Percentiles rank a stretch among this genome's conserved stretches.
Evolutionary conservation across 2,329 filamentous ascomycete species (phyloP).

Genomic region (Hypoxylon sp.): DNA sequence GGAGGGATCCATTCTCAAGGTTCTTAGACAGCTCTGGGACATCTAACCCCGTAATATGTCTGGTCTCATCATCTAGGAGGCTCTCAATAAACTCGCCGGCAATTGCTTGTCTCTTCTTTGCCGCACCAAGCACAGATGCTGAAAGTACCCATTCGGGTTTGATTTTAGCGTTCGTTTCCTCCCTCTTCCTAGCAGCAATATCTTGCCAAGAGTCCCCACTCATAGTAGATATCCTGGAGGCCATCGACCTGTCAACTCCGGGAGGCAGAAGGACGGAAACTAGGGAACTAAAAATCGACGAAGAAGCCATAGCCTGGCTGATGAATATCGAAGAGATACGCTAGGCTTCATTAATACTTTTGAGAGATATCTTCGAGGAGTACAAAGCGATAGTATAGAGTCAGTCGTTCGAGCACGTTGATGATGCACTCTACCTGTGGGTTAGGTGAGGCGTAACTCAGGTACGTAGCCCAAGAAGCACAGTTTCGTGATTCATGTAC

Average conservation of each 20-base stretch:
- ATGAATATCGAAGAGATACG: too few species aligned
- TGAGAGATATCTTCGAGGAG: too few species aligned
- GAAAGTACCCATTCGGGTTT: slow-evolving; percentile 15
- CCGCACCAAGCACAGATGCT: neutral
- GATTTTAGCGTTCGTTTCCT: slow-evolving; percentile 10
- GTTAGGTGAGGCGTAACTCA: too few species aligned
- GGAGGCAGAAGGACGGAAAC: neutral
- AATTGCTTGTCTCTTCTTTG: neutral
- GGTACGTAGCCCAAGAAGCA: too few species aligned
- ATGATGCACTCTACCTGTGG: too few species aligned
- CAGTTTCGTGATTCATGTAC: neutral
- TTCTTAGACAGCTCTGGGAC: neutral
- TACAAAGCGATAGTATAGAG: too few species aligned
- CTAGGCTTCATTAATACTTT: too few species aligned
- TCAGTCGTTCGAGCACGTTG: too few species aligned
- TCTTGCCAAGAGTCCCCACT: neutral
- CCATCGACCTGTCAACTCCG: neutral
- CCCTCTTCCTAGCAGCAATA: slow-evolving; percentile 1
- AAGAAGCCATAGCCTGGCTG: neutral
- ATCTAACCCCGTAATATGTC: slow-evolving; percentile 14
- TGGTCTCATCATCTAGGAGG: slow-evolving; percentile 9
- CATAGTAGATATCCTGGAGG: neutral
- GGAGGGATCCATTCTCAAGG: neutral
- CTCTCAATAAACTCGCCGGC: slow-evolving; percentile 14
- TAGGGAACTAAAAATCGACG: neutral